phyloP scores from a whole-genome alignment of 176 grass and related monocot species.

The Typha latifolia region DNA sequence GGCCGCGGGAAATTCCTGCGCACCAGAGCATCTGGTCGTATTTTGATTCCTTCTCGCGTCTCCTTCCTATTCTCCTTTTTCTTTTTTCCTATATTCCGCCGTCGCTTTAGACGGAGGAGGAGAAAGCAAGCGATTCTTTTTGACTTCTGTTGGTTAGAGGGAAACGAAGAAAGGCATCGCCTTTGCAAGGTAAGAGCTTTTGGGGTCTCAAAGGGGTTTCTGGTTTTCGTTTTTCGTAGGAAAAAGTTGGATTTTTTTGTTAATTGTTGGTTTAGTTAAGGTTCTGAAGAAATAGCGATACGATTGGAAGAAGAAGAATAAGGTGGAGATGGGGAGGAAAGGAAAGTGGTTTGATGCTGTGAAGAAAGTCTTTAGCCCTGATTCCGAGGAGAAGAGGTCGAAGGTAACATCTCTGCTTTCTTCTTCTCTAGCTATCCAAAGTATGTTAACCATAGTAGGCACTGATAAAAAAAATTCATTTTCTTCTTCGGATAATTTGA shows the following conservation, averaged over 20 bases:
- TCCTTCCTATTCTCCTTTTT: not conserved
- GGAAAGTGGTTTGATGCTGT: conserved; percentile 66
- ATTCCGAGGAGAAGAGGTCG: conserved; percentile 40
- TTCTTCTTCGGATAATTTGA: not conserved
- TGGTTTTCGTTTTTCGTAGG: no score
- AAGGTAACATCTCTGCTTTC: conserved; percentile 28
- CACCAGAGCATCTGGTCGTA: not conserved
- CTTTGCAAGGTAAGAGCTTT: no score
- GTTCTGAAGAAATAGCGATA: no score
- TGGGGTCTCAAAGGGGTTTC: no score
- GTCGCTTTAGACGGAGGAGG: not conserved
- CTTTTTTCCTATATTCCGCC: not conserved
- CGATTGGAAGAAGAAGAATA: not conserved
- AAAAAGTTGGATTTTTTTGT: no score
- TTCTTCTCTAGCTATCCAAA: conserved; percentile 4
- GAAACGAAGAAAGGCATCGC: no score
- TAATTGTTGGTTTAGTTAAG: no score
- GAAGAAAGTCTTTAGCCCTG: conserved; percentile 63
- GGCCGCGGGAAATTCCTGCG: not conserved
- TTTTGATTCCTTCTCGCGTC: not conserved
- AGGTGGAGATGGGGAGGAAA: conserved; percentile 56
- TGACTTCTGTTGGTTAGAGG: not conserved
- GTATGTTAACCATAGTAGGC: not conserved
- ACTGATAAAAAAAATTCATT: not conserved
- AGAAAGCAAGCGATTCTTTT: not conserved